Evolutionary conservation across 2,329 filamentous ascomycete species (phyloP).

Genomic region (Aspergillus felis): DNA sequence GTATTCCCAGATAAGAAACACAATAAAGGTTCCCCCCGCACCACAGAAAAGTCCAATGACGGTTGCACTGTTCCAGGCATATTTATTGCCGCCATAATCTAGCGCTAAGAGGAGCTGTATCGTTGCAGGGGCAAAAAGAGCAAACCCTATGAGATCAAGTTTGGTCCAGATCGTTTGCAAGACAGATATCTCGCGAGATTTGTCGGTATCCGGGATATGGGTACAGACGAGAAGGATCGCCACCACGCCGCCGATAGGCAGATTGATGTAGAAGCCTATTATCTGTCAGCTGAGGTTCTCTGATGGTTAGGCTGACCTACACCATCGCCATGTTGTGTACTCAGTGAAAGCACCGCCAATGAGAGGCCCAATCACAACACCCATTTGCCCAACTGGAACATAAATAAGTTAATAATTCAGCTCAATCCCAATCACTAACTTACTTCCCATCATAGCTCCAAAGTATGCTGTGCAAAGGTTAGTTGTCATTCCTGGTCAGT

Average conservation of each 20-base stretch:
- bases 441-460: slow-evolving; percentile 23
- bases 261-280: slow-evolving; percentile 40
- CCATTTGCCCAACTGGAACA: no score
- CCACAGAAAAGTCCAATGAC: slow-evolving; percentile 48
- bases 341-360: neutral
- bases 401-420: slow-evolving; percentile 14
- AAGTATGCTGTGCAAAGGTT: no score
- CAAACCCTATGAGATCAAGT: slow-evolving; percentile 21
- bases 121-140: slow-evolving; percentile 27
- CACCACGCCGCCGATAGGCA: slow-evolving; percentile 34
- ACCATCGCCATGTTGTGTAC: slow-evolving; percentile 19
- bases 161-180: slow-evolving; percentile 7
- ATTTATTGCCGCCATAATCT: slow-evolving; percentile 41
- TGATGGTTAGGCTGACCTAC: slow-evolving; percentile 3
- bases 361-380: neutral
- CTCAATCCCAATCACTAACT: slow-evolving; percentile 29
- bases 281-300: neutral
- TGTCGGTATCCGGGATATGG: slow-evolving; percentile 10
- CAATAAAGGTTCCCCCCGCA: slow-evolving; percentile 33
- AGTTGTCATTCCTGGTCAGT: no score
- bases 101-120: slow-evolving; percentile 46
- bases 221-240: slow-evolving; percentile 26
- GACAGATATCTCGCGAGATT: slow-evolving; percentile 10
- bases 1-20: slow-evolving; percentile 40
- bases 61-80: slow-evolving; percentile 34